Evolutionary conservation across 805 yeast species (phyloP).

Genomic region (Zygotorulaspora florentina): DNA sequence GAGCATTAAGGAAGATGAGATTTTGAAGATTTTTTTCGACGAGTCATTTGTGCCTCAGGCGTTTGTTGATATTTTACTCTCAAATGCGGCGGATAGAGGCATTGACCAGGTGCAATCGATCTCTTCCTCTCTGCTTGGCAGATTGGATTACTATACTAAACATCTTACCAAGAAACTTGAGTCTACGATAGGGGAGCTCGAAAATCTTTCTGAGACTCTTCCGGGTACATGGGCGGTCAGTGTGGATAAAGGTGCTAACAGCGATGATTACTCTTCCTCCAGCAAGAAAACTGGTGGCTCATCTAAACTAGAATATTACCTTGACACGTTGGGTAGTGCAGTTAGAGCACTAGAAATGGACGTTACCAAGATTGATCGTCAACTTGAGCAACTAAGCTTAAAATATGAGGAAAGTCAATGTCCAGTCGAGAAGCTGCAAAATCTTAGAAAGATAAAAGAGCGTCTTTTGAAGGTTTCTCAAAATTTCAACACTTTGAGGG

Average conservation of each 20-base stretch:
- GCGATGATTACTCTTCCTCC: conserved; percentile 18
- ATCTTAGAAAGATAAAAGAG: conserved; percentile 42
- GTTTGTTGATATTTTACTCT: conserved; percentile 59
- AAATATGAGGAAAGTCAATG: conserved; percentile 18
- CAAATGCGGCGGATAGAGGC: conserved; percentile 34
- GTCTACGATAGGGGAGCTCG: conserved; percentile 44
- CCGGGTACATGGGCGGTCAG: conserved; percentile 36
- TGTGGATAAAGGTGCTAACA: conserved; percentile 12
- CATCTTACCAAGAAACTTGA: conserved; percentile 54
- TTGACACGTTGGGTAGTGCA: conserved; percentile 56
- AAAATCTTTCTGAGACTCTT: conserved; percentile 48
- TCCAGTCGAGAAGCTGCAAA: conserved; percentile 37
- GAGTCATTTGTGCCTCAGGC: conserved; percentile 60
- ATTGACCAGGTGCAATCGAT: conserved; percentile 43
- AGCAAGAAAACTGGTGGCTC: conserved; percentile 36
- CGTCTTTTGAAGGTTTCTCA: conserved; percentile 45
- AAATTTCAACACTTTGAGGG: conserved; percentile 43
- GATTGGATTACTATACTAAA: conserved; percentile 59
- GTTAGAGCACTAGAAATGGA: conserved; percentile 53
- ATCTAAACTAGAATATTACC: conserved; percentile 61
- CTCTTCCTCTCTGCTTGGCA: conserved; percentile 50
- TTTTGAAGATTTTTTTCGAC: conserved; percentile 65
- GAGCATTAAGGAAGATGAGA: conserved; percentile 33
- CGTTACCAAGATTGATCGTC: conserved; percentile 32
- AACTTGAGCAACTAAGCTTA: conserved; percentile 25